phyloP scores from a whole-genome alignment of 176 grass and related monocot species.

The Aegilops tauschii region DNA sequence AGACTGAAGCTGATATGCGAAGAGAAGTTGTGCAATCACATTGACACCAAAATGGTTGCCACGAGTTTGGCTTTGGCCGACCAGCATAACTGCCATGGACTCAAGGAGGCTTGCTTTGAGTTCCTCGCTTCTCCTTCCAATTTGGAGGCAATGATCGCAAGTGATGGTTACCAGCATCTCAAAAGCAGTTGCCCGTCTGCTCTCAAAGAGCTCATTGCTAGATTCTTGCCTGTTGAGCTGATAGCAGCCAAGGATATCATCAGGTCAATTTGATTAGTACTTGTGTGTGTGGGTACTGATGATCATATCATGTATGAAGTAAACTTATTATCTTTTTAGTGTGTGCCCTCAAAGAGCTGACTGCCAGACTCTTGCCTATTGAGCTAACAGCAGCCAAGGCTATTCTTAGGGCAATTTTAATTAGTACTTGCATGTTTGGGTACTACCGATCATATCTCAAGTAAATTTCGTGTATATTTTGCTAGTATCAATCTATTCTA shows the following conservation, averaged over 20 bases:
- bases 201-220: background rate
- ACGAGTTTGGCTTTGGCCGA: background rate
- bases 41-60: background rate
- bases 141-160: background rate
- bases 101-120: slow-evolving; percentile 16
- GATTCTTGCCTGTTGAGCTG: background rate
- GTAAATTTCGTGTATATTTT: too few relatives aligned
- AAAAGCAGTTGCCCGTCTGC: background rate
- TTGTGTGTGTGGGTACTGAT: background rate
- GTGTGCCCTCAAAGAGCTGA: background rate
- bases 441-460: too few relatives aligned
- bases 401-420: background rate
- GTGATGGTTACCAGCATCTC: background rate
- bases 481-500: too few relatives aligned
- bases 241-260: background rate
- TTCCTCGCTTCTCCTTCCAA: background rate
- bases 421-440: too few relatives aligned
- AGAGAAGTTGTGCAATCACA: background rate
- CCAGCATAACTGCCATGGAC: slow-evolving; percentile 3
- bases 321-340: background rate
- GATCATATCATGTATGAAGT: background rate
- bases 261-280: background rate
- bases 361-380: background rate
- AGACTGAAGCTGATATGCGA: slow-evolving; percentile 43
- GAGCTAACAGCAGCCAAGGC: background rate